Evolutionary conservation across 257 asterid species (phyloP), one percentile per base, ranked within the genome.

Genomic region (Gentiana macrophylla): DNA sequence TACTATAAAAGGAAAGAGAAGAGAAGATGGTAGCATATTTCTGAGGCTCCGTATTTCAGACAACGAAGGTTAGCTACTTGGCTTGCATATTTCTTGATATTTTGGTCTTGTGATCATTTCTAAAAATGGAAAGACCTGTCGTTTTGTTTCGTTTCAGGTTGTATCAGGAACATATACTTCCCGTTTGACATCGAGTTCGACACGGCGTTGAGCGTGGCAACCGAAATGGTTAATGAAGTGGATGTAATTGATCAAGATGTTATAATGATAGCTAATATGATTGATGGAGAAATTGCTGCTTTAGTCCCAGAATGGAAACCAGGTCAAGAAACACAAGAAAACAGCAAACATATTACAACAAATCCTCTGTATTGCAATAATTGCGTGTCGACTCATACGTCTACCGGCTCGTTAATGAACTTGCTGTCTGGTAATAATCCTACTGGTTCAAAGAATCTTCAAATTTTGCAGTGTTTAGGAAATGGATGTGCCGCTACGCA

Each of bases 181-280:
- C 80, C 80, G 35, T 74, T 77, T 59, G 80, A 77, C 57, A 35
- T 68, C 6, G 78, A 74, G 49, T 54, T 49, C 32, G 83, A 77
- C 59, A 77, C 83, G 13, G 78, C 83, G 57, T 46, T 74, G 50
- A 70, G 69, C 3, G 83, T 77, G 46, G 83, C 83, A 11, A 77
- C 78, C 8, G 83, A 77, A 74, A 77, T 77, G 83, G 80, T 77
- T 11, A 70, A 75, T 15, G 83, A 77, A 60, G 63, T 77, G 63
- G 83, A 77, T 57, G 70, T 77, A 41, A 74, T 72, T 5, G 83
- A 77, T 58, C 83, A 74, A 67, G 83, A 77, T 34, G 78, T 71
- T 37, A 74, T 75, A 8, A 71, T 60, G 49, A 77, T 77, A 58
- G 83, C 80, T 0, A 80, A 68, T 47, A 77, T 70, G 83, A 77